Base-by-base conservation (phyloP, 371 early-diverging fungal species). In the Umbelopsis sp. region DNA sequence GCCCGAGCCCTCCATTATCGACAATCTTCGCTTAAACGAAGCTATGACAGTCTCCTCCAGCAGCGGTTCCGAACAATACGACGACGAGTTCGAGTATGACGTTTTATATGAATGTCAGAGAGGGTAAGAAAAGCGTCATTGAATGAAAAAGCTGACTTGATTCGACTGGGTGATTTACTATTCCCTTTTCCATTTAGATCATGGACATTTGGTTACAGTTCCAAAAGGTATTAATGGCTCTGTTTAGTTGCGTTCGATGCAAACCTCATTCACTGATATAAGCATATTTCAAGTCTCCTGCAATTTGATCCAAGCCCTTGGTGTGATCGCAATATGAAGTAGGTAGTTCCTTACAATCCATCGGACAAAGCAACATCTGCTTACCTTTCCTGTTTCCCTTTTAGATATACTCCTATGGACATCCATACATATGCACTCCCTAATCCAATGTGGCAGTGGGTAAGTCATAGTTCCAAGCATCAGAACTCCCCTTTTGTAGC, bases 401-500 rank as follows among this genome's bases (percentile, higher is more conserved):
- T 4, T 45, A 71, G 71, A 67, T 68, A 50, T 63, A 50, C 78
- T 7, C 70, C 71, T 4, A 75, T 76, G 72, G 76, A 82, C 63
- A 75, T 75, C 25, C 62, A 72, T 45, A 70, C 71, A 25, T 78
- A 63, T 52, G 70, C 51, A 20, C 25, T 82, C 1, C 82, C 82
- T 0, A 77, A 82, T 64, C 80, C 80, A 12, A 70, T 74, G 45
- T 82, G 82, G 82, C 80, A 82, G 38, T 82, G 82, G 82, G 78
- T 82, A 10, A 41, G 41, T 41, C 0, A 20, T 52, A 1, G 29
- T 22, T 10, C 20, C 50, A 20, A 24, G 32, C 53, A 41, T 41
- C 29, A 29, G 0, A 29, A 0, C 29, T 29, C 41, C 2, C 10
- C 12, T 41, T 41, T 41, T 41, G 41, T 12, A 1, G 7, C 12